Evolutionary conservation across 2,329 filamentous ascomycete genomes (phyloP).

Genomic region (Ilyonectria sp.): DNA sequence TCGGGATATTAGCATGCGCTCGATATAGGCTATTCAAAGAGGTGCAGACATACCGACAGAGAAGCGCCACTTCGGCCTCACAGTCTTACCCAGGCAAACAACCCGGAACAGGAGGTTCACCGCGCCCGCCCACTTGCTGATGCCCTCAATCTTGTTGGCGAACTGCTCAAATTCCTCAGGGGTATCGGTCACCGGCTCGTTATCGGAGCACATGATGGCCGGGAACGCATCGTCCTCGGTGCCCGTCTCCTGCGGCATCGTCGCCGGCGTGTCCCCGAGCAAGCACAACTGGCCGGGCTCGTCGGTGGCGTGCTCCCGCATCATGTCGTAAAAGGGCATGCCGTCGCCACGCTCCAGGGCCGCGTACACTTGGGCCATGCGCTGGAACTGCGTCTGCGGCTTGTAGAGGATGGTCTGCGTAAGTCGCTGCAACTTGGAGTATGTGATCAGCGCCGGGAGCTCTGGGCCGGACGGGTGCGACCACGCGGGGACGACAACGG

Average conservation of each 20-base stretch:
- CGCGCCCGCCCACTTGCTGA: conserved; percentile 61
- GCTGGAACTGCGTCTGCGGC: conserved; percentile 59
- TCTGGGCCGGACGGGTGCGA: conserved; percentile 50
- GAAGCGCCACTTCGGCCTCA: conserved; percentile 59
- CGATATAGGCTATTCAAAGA: not conserved
- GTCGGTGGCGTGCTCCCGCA: conserved; percentile 30
- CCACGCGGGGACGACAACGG: conserved; percentile 59
- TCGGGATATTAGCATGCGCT: conserved; percentile 17
- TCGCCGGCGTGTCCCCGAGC: conserved; percentile 47
- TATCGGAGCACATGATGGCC: conserved; percentile 64
- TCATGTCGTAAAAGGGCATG: conserved; percentile 57
- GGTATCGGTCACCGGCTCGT: conserved; percentile 49
- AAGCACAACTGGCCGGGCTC: conserved; percentile 41
- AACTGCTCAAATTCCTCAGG: conserved; percentile 54
- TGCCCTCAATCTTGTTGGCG: conserved; percentile 51
- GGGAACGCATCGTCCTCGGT: conserved; percentile 58
- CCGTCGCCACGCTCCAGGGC: conserved; percentile 62
- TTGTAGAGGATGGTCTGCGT: conserved; percentile 61
- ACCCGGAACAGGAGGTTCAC: conserved; percentile 59
- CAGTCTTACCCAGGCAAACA: conserved; percentile 55
- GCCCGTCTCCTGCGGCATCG: conserved; percentile 44
- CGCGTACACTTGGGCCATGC: conserved; percentile 60
- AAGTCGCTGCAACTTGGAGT: conserved; percentile 62
- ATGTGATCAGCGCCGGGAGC: conserved; percentile 66
- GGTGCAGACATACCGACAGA: conserved; percentile 44